Evolutionary conservation across 129 eudicot genomes (phyloP).

Genomic region (Escallonia rubra): DNA sequence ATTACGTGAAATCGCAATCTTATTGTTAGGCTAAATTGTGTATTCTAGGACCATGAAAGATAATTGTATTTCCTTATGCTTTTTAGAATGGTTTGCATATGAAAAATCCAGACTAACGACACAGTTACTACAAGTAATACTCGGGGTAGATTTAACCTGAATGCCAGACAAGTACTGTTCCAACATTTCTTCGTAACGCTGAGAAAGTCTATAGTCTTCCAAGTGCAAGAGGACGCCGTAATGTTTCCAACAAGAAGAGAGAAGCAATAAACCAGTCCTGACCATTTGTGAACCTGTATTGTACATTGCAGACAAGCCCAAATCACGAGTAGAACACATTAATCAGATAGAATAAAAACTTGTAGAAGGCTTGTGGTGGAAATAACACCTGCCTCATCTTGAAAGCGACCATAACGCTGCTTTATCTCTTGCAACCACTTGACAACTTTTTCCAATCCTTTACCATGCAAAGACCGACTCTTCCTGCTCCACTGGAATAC

Average conservation of each 20-base stretch:
- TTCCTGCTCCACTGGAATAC: slow-evolving; percentile 79
- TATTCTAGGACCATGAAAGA: too few species aligned
- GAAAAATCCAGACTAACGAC: neutral
- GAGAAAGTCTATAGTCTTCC: slow-evolving; percentile 50
- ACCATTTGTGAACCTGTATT: slow-evolving; percentile 38
- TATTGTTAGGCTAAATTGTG: too few species aligned
- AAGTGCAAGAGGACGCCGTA: slow-evolving; percentile 68
- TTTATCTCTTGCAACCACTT: slow-evolving; percentile 63
- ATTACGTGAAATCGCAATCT: too few species aligned
- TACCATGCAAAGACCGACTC: slow-evolving; percentile 74
- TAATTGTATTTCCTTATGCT: too few species aligned
- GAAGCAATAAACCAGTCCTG: slow-evolving; percentile 62
- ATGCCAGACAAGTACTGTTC: slow-evolving; percentile 80
- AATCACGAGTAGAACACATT: neutral
- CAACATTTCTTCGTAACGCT: slow-evolving; percentile 46
- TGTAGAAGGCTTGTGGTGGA: neutral
- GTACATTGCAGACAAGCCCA: slow-evolving; percentile 1
- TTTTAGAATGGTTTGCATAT: too few species aligned
- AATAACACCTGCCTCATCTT: slow-evolving; percentile 49
- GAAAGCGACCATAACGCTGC: slow-evolving; percentile 33
- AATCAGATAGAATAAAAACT: neutral
- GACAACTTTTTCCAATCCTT: slow-evolving; percentile 61
- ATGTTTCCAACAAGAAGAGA: slow-evolving; percentile 96
- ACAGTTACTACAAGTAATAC: neutral
- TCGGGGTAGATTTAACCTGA: slow-evolving; percentile 39